Percentiles rank a stretch among this genome's conserved stretches.
These are phyloP conservation scores for Clarireedia hainanense DNA, from an alignment of 2,329 filamentous ascomycete genomes.

Conservation along the genomic window DNA sequence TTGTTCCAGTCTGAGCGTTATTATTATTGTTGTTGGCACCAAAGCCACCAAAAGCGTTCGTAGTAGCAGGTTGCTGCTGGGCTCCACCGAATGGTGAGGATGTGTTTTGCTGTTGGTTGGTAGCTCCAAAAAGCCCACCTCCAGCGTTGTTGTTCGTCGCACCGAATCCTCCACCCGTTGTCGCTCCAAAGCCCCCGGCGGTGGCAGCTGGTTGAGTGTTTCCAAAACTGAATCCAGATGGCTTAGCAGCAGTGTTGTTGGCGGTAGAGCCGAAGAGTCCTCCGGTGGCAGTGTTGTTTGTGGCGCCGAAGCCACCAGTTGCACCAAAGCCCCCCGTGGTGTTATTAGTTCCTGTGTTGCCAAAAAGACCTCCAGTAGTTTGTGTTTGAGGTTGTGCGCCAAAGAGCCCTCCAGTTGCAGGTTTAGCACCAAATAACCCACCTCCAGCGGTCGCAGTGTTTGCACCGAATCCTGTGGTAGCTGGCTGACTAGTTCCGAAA, in stretches of 20 bases:
- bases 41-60: conserved; percentile 31
- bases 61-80: conserved; percentile 32
- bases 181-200: conserved; percentile 22
- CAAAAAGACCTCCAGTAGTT: conserved; percentile 19
- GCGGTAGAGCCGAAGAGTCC: conserved; percentile 26
- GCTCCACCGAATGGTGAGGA: conserved; percentile 31
- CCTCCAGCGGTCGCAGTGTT: conserved; percentile 28
- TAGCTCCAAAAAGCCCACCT: conserved; percentile 32
- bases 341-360: conserved; percentile 17
- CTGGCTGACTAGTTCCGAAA: conserved; percentile 38
- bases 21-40: conserved; percentile 20
- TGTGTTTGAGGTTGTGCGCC: conserved; percentile 30
- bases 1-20: conserved; percentile 28
- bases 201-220: conserved; percentile 14
- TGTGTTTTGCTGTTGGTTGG: conserved; percentile 24
- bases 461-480: conserved; percentile 41
- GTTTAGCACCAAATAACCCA: conserved; percentile 34
- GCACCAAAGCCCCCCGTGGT: conserved; percentile 34
- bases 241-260: conserved; percentile 32
- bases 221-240: conserved; percentile 26
- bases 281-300: conserved; percentile 24
- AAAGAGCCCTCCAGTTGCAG: conserved; percentile 33
- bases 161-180: conserved; percentile 22
- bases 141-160: conserved; percentile 9
- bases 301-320: conserved; percentile 24